phyloP scores from a whole-genome alignment of 805 yeast genomes.

The Blastobotrys muscicola region DNA sequence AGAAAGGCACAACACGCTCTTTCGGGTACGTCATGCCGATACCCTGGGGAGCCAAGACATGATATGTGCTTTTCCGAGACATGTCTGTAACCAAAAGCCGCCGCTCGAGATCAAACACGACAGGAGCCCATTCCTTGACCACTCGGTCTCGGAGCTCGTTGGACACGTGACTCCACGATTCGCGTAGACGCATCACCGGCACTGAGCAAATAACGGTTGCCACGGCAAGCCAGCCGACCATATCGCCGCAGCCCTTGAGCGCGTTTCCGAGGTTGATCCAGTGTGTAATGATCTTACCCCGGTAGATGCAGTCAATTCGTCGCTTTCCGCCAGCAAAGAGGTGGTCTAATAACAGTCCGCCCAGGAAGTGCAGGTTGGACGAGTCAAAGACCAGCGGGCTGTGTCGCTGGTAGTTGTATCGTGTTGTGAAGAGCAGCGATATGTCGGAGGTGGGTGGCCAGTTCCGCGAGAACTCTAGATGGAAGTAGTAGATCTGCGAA shows the following conservation, averaged over 20 bases:
- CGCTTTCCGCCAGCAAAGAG: conserved; percentile 38
- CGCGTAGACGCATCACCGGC: conserved; percentile 64
- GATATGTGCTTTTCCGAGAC: conserved; percentile 50
- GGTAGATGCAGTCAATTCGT: conserved; percentile 23
- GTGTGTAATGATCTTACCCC: conserved; percentile 60
- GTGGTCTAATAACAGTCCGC: conserved; percentile 60
- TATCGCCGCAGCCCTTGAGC: conserved; percentile 75
- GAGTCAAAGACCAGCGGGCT: conserved; percentile 77
- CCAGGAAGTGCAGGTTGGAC: conserved; percentile 65
- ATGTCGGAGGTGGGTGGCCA: conserved; percentile 82
- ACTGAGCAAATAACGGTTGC: conserved; percentile 75
- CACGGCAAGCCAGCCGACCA: conserved; percentile 90
- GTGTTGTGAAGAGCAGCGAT: conserved; percentile 54
- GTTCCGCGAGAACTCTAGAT: conserved; percentile 47
- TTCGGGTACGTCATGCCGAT: conserved; percentile 70
- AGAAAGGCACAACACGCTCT: conserved; percentile 74
- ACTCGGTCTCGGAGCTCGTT: conserved; percentile 49
- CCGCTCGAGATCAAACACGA: conserved; percentile 78
- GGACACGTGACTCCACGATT: conserved; percentile 68
- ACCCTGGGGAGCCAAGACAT: conserved; percentile 80
- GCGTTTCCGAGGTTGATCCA: conserved; percentile 82
- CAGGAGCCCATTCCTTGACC: conserved; percentile 85
- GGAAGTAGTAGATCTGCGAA: conserved; percentile 54
- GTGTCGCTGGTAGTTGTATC: conserved; percentile 34
- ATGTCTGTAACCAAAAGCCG: conserved; percentile 52